A percentile compares a stretch with the other conserved stretches of the same genome.
phyloP scores from a whole-genome alignment of 257 asterid species.

The Paulownia fortunei region DNA sequence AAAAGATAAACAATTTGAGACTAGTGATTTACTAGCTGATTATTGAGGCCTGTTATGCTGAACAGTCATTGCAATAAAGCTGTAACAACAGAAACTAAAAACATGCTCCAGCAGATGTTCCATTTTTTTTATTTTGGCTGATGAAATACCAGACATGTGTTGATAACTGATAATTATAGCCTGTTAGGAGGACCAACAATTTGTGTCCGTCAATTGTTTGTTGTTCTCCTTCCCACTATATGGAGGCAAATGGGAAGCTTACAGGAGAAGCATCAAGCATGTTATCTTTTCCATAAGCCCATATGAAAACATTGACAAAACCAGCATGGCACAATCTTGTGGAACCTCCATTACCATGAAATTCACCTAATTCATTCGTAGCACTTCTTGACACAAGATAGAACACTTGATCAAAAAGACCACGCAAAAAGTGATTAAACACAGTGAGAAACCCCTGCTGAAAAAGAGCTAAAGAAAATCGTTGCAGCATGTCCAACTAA shows the following conservation, averaged over 20 bases:
- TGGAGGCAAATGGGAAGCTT: constrained; percentile 3
- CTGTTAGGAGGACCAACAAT: background rate
- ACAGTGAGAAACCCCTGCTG: background rate
- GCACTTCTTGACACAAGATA: constrained; percentile 1
- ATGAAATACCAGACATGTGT: background rate
- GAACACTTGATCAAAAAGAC: background rate
- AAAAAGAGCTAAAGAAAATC: background rate
- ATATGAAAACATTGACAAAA: background rate
- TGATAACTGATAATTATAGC: background rate
- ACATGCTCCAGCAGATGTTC: background rate
- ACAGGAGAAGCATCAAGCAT: background rate
- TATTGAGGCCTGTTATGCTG: background rate
- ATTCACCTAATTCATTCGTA: background rate
- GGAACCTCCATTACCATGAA: background rate
- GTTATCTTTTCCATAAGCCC: background rate
- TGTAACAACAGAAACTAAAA: background rate
- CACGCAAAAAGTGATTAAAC: background rate
- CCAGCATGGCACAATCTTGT: background rate
- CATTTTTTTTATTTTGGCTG: background rate
- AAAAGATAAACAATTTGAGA: background rate
- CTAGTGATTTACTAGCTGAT: background rate
- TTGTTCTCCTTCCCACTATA: background rate
- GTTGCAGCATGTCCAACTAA: background rate
- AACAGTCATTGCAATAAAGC: background rate
- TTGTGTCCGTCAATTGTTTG: background rate